Evolutionary conservation across 371 early-diverging fungal genomes (phyloP).

Genomic region (Quaeritorhiza haematococci): DNA sequence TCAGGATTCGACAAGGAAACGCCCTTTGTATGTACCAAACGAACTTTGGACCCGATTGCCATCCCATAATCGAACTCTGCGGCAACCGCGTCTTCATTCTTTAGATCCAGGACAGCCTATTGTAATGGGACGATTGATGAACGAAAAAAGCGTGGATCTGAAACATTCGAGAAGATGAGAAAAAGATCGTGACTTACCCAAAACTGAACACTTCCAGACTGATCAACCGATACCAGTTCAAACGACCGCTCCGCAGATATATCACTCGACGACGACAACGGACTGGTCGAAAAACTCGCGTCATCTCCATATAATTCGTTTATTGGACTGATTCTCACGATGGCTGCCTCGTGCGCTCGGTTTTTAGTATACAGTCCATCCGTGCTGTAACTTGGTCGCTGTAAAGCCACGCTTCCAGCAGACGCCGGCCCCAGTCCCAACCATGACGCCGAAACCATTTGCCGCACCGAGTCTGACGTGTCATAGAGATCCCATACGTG

Average conservation of each 20-base stretch:
- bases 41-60: background rate
- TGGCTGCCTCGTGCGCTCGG: constrained; percentile 18
- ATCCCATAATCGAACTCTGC: background rate
- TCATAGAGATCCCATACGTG: constrained; percentile 33
- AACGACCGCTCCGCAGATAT: constrained; percentile 7
- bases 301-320: too few relatives aligned
- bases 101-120: constrained; percentile 16
- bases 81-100: constrained; percentile 6
- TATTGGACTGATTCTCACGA: constrained; percentile 9
- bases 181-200: constrained; percentile 26
- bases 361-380: constrained; percentile 25
- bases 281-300: too few relatives aligned
- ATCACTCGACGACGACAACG: background rate
- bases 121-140: background rate
- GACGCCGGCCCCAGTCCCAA: background rate
- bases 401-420: constrained; percentile 5
- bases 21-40: background rate
- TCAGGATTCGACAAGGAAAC: background rate
- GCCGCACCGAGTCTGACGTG: constrained; percentile 4
- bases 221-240: constrained; percentile 19
- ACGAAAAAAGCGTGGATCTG: background rate
- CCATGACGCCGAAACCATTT: background rate
- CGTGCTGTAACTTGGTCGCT: constrained; percentile 28
- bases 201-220: constrained; percentile 21
- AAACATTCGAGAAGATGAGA: background rate